These are phyloP conservation scores for Coccomyxa sp. DNA, from an alignment of 139 green algal genomes.

Conservation along the genomic window DNA sequence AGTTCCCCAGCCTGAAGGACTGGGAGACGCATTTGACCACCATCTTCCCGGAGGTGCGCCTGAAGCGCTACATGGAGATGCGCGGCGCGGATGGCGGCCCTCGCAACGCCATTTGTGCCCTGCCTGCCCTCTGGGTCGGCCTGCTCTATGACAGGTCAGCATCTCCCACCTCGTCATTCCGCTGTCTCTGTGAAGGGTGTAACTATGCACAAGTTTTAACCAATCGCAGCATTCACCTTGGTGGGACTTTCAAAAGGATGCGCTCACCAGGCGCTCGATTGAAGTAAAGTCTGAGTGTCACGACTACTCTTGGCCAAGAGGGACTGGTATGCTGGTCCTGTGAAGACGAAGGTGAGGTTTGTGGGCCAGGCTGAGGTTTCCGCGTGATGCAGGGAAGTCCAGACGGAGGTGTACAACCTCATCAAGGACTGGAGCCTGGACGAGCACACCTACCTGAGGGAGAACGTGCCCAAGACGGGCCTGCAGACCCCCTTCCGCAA, in stretches of 20 bases:
- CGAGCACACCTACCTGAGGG: slow-evolving; percentile 73
- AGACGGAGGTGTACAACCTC: slow-evolving; percentile 59
- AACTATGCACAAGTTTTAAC: background rate
- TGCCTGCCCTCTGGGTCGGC: slow-evolving; percentile 92
- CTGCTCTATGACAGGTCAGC: slow-evolving; percentile 83
- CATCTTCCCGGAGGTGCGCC: slow-evolving; percentile 93
- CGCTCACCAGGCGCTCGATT: too few species aligned
- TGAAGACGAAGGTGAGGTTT: background rate
- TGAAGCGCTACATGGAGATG: slow-evolving; percentile 98
- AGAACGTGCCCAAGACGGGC: slow-evolving; percentile 38
- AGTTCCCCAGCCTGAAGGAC: slow-evolving; percentile 84
- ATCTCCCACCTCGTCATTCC: background rate
- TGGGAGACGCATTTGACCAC: slow-evolving; percentile 97
- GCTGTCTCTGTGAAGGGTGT: background rate
- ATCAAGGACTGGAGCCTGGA: slow-evolving; percentile 77
- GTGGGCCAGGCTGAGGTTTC: background rate
- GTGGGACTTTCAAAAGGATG: background rate
- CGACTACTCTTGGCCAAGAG: background rate
- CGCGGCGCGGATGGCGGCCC: slow-evolving; percentile 91
- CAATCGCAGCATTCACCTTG: background rate
- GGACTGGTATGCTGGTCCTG: background rate
- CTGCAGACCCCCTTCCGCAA: slow-evolving; percentile 89
- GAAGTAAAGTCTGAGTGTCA: background rate
- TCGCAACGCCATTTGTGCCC: slow-evolving; percentile 85
- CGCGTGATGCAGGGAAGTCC: slow-evolving; percentile 2